phyloP scores from a whole-genome alignment of 108 stramenopile species.

The Hondaea fermentalgiana region DNA sequence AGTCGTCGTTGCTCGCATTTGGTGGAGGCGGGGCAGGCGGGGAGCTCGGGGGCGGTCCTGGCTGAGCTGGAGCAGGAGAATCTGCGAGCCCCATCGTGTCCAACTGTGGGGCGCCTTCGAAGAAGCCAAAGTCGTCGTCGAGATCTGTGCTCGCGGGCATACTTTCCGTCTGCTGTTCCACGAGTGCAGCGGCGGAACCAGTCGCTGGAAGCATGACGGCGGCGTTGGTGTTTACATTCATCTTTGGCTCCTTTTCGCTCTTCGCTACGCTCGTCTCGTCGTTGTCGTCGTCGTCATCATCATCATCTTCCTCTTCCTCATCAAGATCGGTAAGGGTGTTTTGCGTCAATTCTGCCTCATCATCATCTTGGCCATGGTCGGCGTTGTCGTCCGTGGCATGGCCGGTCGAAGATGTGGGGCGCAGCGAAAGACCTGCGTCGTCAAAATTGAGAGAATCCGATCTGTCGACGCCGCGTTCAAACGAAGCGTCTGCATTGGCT shows the following conservation, averaged over 20 bases:
- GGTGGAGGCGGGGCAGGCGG: too few relatives aligned
- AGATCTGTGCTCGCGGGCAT: too few relatives aligned
- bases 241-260: neutral
- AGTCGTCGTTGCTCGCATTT: neutral
- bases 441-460: neutral
- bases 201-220: too few relatives aligned
- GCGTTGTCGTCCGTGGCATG: too few relatives aligned
- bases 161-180: too few relatives aligned
- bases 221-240: neutral
- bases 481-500: neutral
- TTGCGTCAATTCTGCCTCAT: neutral
- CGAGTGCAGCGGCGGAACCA: too few relatives aligned
- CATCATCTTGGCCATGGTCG: neutral
- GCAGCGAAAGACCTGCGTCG: neutral
- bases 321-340: neutral
- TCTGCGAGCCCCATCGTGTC: too few relatives aligned
- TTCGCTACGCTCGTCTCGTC: neutral
- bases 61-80: too few relatives aligned
- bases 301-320: neutral
- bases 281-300: neutral
- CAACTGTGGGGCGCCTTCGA: neutral
- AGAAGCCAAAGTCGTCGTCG: neutral
- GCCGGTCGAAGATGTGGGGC: neutral
- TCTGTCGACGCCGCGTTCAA: neutral
- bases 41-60: too few relatives aligned